Conservation (phyloP, 306 rosid species). For the Prosopis cineraria region DNA sequence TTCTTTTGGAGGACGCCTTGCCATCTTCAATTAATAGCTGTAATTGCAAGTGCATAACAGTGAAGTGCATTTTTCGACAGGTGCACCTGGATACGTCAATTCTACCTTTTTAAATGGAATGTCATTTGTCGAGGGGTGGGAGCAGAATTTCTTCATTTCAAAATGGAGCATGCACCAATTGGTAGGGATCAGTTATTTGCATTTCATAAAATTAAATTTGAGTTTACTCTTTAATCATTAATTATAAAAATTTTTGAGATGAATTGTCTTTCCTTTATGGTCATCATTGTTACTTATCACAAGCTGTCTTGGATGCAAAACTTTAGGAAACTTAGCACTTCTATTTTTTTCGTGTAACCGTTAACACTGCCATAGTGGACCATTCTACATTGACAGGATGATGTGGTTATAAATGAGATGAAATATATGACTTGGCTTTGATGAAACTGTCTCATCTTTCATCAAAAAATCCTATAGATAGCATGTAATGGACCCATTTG, state of each 20-base stretch:
- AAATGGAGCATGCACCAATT: slow-evolving; percentile 99
- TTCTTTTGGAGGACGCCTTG: background rate
- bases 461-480: no score
- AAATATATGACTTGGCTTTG: background rate
- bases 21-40: no score
- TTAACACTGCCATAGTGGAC: background rate
- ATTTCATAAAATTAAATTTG: slow-evolving; percentile 11
- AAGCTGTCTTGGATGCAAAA: slow-evolving; percentile 3
- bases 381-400: background rate
- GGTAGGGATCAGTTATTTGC: slow-evolving; percentile 55
- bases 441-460: no score
- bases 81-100: slow-evolving; percentile 86
- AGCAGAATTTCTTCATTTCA: slow-evolving; percentile 79
- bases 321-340: slow-evolving; percentile 15
- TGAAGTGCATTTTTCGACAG: slow-evolving; percentile 47
- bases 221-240: background rate
- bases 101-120: slow-evolving; percentile 87
- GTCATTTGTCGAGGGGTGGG: slow-evolving; percentile 98
- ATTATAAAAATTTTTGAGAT: background rate
- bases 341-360: slow-evolving; percentile 6
- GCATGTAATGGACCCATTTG: background rate
- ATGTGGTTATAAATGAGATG: background rate
- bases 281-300: slow-evolving; percentile 13
- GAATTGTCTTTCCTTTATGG: background rate
- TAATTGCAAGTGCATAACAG: slow-evolving; percentile 27